Base-by-base conservation (phyloP, 202 grass and related monocot genomes). In the Dendrocalamus latiflorus region DNA sequence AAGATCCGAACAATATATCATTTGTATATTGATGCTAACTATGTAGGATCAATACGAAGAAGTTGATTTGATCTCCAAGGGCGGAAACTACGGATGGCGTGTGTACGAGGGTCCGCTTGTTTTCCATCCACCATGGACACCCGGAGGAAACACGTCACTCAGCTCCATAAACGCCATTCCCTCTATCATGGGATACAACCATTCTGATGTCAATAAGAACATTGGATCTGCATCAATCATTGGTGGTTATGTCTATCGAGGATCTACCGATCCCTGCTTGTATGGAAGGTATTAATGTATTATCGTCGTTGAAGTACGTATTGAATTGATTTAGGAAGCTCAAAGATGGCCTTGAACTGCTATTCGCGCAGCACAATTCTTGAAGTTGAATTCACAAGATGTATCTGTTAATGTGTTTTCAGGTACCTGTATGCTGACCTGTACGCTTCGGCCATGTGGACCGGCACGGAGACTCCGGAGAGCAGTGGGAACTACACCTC, bases 171-270 rank as follows among this genome's bases (percentile, higher is more conserved):
- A 97, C 50, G 53, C 82, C 34, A 90, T 94, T 18, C 85, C 91
- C 69, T 88, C 92, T 24, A 65, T 94, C 43, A 88, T 93, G 92
- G 90, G 90, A 18, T 97, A 97, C 62, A 80, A 28, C 17, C 92
- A 94, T 88, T 91, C 84, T 3, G 85, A 86, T 34, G 76, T 91
- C 30, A 97, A 93, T 53, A 90, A 82, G 26, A 82, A 85, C 26
- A 69, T 87, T 12, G 89, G 90, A 21, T 98, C 95, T 6, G 95
- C 82, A n/a, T n/a, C n/a, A n/a, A n/a, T n/a, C n/a, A n/a, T n/a
- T n/a, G n/a, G n/a, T n/a, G n/a, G n/a, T n/a, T n/a, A n/a, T 65
- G 87, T 81, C 28, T 89, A 89, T 14, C 83, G 82, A 71, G 87
- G 87, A 9, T 85, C 87, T 36, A 63, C 82, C 0, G 87, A 89